phyloP scores from a whole-genome alignment of 176 grass and related monocot genomes.

The Oryza rufipogon region DNA sequence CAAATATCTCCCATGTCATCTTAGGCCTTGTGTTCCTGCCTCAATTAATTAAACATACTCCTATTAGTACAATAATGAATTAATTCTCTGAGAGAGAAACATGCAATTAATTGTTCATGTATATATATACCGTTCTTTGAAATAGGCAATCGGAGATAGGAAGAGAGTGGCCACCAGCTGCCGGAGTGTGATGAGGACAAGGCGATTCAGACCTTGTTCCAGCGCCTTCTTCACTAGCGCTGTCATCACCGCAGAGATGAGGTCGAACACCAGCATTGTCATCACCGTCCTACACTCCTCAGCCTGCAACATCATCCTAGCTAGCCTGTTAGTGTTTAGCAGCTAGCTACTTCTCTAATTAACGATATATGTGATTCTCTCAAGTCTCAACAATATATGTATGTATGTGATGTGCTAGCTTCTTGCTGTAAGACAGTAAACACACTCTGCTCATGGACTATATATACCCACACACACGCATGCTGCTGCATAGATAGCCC shows the following conservation, averaged over 20 bases:
- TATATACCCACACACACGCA: not conserved
- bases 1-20: slow-evolving; percentile 61
- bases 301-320: not conserved
- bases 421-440: not conserved
- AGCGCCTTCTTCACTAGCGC: slow-evolving; percentile 70
- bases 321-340: no score
- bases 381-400: no score
- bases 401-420: not conserved
- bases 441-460: not conserved
- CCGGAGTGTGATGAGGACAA: slow-evolving; percentile 69
- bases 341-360: not conserved
- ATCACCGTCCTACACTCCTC: slow-evolving; percentile 49
- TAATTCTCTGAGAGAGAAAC: not conserved
- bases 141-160: slow-evolving; percentile 71
- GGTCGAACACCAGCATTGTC: slow-evolving; percentile 62
- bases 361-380: not conserved
- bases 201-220: slow-evolving; percentile 57
- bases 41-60: not conserved
- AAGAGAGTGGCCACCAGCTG: slow-evolving; percentile 72
- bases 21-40: slow-evolving; percentile 81
- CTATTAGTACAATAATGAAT: not conserved
- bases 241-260: slow-evolving; percentile 66
- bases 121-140: slow-evolving; percentile 64
- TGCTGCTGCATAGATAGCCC: slow-evolving; percentile 11
- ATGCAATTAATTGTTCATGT: not conserved